Percentiles rank a stretch among this genome's conserved stretches.
phyloP scores from a whole-genome alignment of 1,284 basidiomycete genomes.

The Irpex sp. region DNA sequence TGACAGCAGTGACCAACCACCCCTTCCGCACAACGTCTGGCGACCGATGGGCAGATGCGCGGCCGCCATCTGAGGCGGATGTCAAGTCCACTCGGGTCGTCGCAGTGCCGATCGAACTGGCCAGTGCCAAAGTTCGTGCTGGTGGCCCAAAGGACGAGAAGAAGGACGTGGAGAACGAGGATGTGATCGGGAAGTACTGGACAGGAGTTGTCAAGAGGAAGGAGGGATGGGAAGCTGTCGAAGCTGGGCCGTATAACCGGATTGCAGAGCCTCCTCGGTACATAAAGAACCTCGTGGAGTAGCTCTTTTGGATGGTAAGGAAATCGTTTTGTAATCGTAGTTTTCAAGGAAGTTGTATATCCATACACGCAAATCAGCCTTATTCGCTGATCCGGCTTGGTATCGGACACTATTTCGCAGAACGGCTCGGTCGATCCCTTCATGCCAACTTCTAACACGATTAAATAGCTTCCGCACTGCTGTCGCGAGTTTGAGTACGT shows the following conservation, averaged over 20 bases:
- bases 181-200: background rate
- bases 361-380: background rate
- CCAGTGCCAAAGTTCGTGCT: background rate
- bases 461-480: no score
- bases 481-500: no score
- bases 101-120: background rate
- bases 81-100: background rate
- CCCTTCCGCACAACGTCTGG: background rate
- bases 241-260: background rate
- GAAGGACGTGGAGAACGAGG: slow-evolving; percentile 1
- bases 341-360: background rate
- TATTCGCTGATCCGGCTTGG: background rate
- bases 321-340: background rate
- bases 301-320: no score
- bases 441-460: background rate
- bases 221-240: background rate
- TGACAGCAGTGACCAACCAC: background rate
- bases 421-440: background rate
- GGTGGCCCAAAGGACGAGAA: background rate
- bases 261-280: background rate
- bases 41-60: background rate
- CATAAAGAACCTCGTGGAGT: background rate
- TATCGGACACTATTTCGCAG: no score
- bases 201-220: background rate
- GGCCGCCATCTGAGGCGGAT: background rate